phyloP scores from a whole-genome alignment of 2,329 filamentous ascomycete species.

The Calycina marina region DNA sequence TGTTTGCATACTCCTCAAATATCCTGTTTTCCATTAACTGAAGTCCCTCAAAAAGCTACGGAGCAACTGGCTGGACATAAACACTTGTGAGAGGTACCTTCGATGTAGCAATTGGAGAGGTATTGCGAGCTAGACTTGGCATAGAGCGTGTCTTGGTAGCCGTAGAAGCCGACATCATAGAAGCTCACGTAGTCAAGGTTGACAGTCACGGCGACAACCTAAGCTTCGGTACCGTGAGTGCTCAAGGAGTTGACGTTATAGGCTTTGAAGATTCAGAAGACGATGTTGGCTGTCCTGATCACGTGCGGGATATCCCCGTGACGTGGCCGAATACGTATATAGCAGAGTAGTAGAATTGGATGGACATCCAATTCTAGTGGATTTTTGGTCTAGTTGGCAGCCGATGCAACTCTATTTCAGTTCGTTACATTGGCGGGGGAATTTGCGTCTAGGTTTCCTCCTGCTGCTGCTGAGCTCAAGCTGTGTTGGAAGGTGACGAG shows the following conservation, averaged over 20 bases:
- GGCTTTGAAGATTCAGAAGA: constrained; percentile 28
- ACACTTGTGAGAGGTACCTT: no score
- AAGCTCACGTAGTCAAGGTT: constrained; percentile 32
- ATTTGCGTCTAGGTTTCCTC: constrained; percentile 21
- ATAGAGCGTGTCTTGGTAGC: constrained; percentile 39
- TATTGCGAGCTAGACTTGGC: constrained; percentile 34
- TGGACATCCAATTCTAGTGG: no score
- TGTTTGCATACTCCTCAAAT: no score
- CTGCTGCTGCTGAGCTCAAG: constrained; percentile 5
- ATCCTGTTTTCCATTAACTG: no score
- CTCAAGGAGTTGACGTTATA: not conserved
- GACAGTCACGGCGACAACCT: constrained; percentile 37
- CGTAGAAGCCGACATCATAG: constrained; percentile 36
- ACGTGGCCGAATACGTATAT: no score
- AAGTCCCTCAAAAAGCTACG: no score
- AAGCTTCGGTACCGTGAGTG: not conserved
- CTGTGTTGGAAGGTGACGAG: constrained; percentile 6
- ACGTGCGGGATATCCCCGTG: no score
- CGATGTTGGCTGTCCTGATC: constrained; percentile 32
- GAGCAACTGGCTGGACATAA: no score
- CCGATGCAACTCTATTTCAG: no score
- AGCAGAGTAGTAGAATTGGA: no score
- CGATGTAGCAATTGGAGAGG: constrained; percentile 37
- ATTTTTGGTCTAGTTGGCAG: no score
- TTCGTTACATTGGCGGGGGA: constrained; percentile 35